Base-by-base conservation (phyloP, 352 stramenopile genomes). In the Elongisporangium prolatum region DNA sequence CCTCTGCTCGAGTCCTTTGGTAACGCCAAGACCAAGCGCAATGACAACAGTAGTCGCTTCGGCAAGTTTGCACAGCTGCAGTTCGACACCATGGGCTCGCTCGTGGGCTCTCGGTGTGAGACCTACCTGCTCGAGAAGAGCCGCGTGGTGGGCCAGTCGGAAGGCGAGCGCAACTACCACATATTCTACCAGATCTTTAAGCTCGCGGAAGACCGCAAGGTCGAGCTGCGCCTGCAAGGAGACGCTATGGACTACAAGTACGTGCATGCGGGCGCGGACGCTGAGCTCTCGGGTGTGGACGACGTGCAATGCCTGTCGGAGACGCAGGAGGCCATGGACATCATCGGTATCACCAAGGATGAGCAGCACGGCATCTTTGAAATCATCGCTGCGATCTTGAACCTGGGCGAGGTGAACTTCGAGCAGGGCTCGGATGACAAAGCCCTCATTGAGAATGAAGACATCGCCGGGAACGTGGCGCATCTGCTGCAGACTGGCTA, bases 61-160 rank as follows among this genome's bases (percentile, higher is more conserved):
- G 81, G 84, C 48, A 92, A 92, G 58, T 90, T 92, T 57, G 80
- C 81, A 14, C 83, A 92, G 65, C 68, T 92, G 10, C 83, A 92
- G 61, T 92, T 92, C 47, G 78, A 90, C 67, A 53, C 40, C 7
- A 61, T 72, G 21, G 80, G 83, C 3, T 84, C 72, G 17, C 73
- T 89, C 18, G 80, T 90, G 9, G 83, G 83, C 14, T 81, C 80
- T 56, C 70, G 82, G 25, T 88, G 77, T 51, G 80, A 90, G 59
- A 98, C 95, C 1, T 99, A 99, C 70, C 70, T 99, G 37, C 75
- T 99, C 11, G 96, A 99, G 69, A 99, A 99, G 70, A 96, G 91
- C 38, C 91, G 96, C 17, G 83, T 99, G 4, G 84, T 98, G 4
- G 77, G 84, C 52, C 94, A 98, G 72, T 81, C 80, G 1, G 50